These are phyloP conservation scores for Nemania diffusa DNA, from an alignment of 2,329 filamentous ascomycete genomes.

Conservation along the genomic window DNA sequence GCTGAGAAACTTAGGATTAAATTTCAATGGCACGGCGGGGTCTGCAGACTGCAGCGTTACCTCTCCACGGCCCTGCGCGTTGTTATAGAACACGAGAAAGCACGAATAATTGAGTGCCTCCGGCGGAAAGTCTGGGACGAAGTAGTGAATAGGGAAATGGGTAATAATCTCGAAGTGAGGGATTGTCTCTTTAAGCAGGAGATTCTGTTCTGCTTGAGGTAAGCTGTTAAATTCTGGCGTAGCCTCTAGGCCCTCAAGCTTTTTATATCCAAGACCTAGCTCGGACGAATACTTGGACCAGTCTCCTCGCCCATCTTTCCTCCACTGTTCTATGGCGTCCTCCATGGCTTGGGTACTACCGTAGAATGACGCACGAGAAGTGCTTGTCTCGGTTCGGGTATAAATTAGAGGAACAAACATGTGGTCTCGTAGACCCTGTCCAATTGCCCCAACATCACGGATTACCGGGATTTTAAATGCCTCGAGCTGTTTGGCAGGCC, in stretches of 20 bases:
- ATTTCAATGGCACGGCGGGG: slow-evolving; percentile 60
- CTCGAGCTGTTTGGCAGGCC: slow-evolving; percentile 50
- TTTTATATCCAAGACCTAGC: slow-evolving; percentile 57
- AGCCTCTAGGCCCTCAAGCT: slow-evolving; percentile 53
- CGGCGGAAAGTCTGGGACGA: slow-evolving; percentile 53
- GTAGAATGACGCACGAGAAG: slow-evolving; percentile 59
- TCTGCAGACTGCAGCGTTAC: slow-evolving; percentile 64
- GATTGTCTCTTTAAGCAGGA: slow-evolving; percentile 60
- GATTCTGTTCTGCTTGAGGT: slow-evolving; percentile 54
- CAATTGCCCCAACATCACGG: slow-evolving; percentile 51
- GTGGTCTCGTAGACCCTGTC: slow-evolving; percentile 56
- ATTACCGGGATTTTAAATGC: slow-evolving; percentile 51
- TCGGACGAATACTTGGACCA: slow-evolving; percentile 55
- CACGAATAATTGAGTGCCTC: slow-evolving; percentile 53
- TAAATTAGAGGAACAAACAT: slow-evolving; percentile 53
- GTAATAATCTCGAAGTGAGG: slow-evolving; percentile 62
- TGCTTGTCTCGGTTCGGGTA: slow-evolving; percentile 54
- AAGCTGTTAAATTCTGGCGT: slow-evolving; percentile 63
- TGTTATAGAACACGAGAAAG: slow-evolving; percentile 57
- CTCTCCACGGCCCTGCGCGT: slow-evolving; percentile 63
- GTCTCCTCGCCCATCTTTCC: slow-evolving; percentile 53
- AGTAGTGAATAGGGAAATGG: slow-evolving; percentile 51
- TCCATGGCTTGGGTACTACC: slow-evolving; percentile 54
- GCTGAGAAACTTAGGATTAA: slow-evolving; percentile 63
- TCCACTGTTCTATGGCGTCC: slow-evolving; percentile 58